phyloP scores from a whole-genome alignment of 208 protist species.

The Acanthamoeba polyphaga region DNA sequence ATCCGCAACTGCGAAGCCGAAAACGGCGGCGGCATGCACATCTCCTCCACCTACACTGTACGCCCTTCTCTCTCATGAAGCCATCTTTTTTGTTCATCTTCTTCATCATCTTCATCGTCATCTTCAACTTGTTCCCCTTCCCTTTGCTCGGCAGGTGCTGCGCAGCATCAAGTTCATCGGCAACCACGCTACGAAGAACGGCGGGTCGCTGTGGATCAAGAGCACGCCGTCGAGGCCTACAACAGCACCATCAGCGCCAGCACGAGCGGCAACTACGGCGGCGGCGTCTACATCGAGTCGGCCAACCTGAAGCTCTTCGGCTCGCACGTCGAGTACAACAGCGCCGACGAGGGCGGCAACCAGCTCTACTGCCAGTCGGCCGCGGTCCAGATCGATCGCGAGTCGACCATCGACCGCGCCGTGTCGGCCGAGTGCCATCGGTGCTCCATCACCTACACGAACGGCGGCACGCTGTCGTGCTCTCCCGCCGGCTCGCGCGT shows the following conservation, averaged over 20 bases:
- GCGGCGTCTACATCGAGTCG: conserved; percentile 40
- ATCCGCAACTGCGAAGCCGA: conserved; percentile 30
- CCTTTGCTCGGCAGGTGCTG: background rate
- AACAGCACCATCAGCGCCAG: conserved; percentile 33
- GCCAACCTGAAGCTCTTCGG: conserved; percentile 19
- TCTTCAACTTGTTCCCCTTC: background rate
- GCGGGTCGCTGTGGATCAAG: background rate
- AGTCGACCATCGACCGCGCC: background rate
- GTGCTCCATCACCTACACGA: conserved; percentile 21
- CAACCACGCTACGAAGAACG: conserved; percentile 3
- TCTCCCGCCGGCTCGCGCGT: background rate
- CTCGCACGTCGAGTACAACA: conserved; percentile 1
- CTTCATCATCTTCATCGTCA: too few relatives aligned
- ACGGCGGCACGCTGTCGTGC: background rate
- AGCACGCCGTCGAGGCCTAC: background rate
- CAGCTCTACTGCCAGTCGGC: conserved; percentile 29
- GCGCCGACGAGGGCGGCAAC: background rate
- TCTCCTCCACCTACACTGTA: background rate
- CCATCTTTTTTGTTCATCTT: too few relatives aligned
- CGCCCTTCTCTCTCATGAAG: background rate
- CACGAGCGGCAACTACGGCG: background rate
- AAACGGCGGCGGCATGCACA: background rate
- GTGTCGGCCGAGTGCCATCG: background rate
- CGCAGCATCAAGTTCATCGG: conserved; percentile 8
- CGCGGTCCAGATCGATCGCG: conserved; percentile 1